Base-by-base conservation (phyloP, 1,284 basidiomycete genomes). In the Xanthoconium separans region DNA sequence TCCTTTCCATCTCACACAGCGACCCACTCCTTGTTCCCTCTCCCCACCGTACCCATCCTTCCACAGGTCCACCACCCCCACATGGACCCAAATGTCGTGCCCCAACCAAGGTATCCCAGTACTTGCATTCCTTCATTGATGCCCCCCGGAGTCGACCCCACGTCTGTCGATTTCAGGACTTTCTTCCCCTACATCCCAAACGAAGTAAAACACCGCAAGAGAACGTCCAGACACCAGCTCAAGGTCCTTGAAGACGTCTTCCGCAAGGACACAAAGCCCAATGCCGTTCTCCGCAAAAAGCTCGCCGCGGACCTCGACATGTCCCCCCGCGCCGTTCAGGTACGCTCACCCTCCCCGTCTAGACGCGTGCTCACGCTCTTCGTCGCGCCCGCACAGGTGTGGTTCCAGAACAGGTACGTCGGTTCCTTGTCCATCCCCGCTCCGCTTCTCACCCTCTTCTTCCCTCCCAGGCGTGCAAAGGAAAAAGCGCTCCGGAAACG, bases 251-350 rank as follows among this genome's bases (percentile, higher is more conserved):
- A 97, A 72, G 78, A 81, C 56, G 82, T 93, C 63, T 97, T 95
- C 73, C 83, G 83, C 62, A 79, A 80, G 59, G 91, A 94, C 72
- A 91, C 91, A 44, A 96, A 97, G 70, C 95, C 95, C 16, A 93
- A 94, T 70, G 89, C 88, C 50, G 75, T 80, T 15, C 75, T 90
- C 44, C 82, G 95, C 60, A 91, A 90, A 67, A 77, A 83, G 59
- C 82, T 98, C 47, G 89, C 93, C 0, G 75, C 78, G 9, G 80
- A 93, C 73, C 82, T 97, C 46, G 87, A 87, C 58, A 98, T 98
- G 93, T 92, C 91, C 20, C 85, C 93, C 24, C 79, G 95, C 56
- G 93, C 93, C 42, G 91, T 98, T 2, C 95, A 98, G 81, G 94
- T 95, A 59, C 64, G 84, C 61, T 52, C 37, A 36, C 42, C 48